Evolutionary conservation across 2,329 filamentous ascomycete genomes (phyloP).

Genomic region (Cercospora janseana): DNA sequence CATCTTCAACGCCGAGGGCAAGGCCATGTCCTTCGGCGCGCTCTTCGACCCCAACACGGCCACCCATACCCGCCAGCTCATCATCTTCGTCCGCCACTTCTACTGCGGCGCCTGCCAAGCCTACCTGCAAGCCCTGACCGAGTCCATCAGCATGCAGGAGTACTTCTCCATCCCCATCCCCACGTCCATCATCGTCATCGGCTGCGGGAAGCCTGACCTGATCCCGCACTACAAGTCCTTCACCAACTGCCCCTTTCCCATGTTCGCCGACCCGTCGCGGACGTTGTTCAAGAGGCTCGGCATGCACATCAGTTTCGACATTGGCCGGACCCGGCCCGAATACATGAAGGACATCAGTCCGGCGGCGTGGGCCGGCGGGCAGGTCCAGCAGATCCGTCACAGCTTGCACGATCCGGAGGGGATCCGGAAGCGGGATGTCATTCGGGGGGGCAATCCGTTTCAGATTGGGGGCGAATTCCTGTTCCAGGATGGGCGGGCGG

Average conservation of each 20-base stretch:
- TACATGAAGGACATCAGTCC: conserved; percentile 41
- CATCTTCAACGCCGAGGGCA: conserved; percentile 62
- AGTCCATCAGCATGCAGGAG: conserved; percentile 37
- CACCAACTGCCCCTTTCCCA: conserved; percentile 40
- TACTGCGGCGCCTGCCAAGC: conserved; percentile 44
- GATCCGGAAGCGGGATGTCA: conserved; percentile 34
- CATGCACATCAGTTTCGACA: conserved; percentile 37
- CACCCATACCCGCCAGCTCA: conserved; percentile 40
- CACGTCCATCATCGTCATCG: conserved; percentile 41
- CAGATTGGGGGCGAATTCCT: conserved; percentile 45
- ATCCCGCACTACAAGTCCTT: conserved; percentile 39
- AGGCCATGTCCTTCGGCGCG: conserved; percentile 60
- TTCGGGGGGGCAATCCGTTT: conserved; percentile 40
- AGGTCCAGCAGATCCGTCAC: conserved; percentile 32
- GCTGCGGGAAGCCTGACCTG: conserved; percentile 39
- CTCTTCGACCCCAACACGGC: conserved; percentile 55
- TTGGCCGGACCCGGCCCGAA: conserved; percentile 36
- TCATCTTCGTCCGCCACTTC: conserved; percentile 45
- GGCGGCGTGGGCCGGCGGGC: conserved; percentile 34
- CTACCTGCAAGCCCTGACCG: conserved; percentile 38
- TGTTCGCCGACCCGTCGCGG: conserved; percentile 40
- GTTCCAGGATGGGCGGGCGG: conserved; percentile 42
- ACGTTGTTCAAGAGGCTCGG: conserved; percentile 39
- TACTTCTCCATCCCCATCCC: conserved; percentile 40
- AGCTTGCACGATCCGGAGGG: conserved; percentile 34